Base-by-base conservation (phyloP, 1,139 yeast genomes). In the Debaryomyces singareniensis region DNA sequence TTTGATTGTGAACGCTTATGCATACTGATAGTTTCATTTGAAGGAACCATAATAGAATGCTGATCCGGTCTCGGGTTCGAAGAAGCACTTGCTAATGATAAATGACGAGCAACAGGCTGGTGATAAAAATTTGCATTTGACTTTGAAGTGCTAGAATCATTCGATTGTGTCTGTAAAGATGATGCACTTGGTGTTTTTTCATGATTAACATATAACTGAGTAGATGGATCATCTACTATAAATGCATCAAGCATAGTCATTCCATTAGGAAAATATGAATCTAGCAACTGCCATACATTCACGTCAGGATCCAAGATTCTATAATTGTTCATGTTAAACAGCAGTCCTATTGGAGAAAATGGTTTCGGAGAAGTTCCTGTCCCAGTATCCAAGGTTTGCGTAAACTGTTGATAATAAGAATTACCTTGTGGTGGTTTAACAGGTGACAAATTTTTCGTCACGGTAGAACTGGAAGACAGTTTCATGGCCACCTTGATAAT, bases 231-330 rank as follows among this genome's bases (percentile, higher is more conserved):
- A 15, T 72, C 81, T 9, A 82, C 66, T 2, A 81, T 49, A 13
- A 83, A 62, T 0, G 94, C 84, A 35, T 82, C 87, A 13, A 59
- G 56, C 71, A 81, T 73, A 2, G 54, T 39, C 89, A 82, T 83
- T 0, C 89, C 89, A 12, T 61, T 51, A 0, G 91, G 87, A 45
- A 61, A 83, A 44, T 71, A 68, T 18, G 59, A 59, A 36, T 81
- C 87, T 13, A 84, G 43, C 0, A 82, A 41, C 7, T 61, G 55
- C 72, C 77, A 77, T 2, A 84, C 78, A 20, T 62, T 51, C 32
- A 71, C 74, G 47, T 84, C 93, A 0, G 94, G 86, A 34, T 73
- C 78, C 13, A 81, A 51, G n/a, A 54, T 51, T 15, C 50, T 36
- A 15, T 30, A 42, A 20, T 46, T 42, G 28, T 40, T 43, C 18